Evolutionary conservation across 2,329 filamentous ascomycete species (phyloP).

Genomic region (Fusarium longipes): DNA sequence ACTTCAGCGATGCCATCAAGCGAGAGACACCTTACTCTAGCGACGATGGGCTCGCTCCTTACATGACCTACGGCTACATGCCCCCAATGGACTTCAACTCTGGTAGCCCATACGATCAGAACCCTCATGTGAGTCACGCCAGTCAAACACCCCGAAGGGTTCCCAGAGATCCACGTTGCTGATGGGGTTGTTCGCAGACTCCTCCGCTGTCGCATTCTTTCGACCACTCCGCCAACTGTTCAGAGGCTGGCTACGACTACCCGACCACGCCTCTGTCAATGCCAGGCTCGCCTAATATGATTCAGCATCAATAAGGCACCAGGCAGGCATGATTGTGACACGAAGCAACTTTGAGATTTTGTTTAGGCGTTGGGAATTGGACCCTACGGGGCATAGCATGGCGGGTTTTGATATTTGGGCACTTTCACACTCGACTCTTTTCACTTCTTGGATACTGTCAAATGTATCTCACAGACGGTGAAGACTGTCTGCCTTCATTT

Average conservation of each 20-base stretch:
- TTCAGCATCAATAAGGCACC: constrained; percentile 44
- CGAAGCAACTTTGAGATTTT: constrained; percentile 36
- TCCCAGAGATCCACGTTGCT: constrained; percentile 59
- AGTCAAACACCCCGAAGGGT: constrained; percentile 54
- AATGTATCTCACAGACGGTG: constrained; percentile 23
- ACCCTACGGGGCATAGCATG: constrained; percentile 39
- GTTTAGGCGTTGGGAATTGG: constrained; percentile 39
- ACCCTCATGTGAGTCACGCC: constrained; percentile 77
- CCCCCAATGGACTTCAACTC: constrained; percentile 71
- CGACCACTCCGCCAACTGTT: constrained; percentile 73
- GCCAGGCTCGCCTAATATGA: constrained; percentile 72
- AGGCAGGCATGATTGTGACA: constrained; percentile 7
- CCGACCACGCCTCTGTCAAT: constrained; percentile 79
- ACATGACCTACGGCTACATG: constrained; percentile 75
- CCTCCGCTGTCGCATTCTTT: constrained; percentile 81
- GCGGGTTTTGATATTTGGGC: constrained; percentile 41
- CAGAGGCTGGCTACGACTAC: constrained; percentile 71
- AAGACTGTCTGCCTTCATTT: constrained; percentile 35
- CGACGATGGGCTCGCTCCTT: constrained; percentile 71
- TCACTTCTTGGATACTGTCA: constrained; percentile 31
- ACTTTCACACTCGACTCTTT: constrained; percentile 39
- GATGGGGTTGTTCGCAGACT: constrained; percentile 69
- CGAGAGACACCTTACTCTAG: constrained; percentile 66
- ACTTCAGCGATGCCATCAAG: constrained; percentile 74
- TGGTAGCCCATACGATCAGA: constrained; percentile 72